A percentile compares a stretch with the other conserved stretches of the same genome.
phyloP scores from a whole-genome alignment of 2,329 filamentous ascomycete genomes.

The Microsporum audouinii region DNA sequence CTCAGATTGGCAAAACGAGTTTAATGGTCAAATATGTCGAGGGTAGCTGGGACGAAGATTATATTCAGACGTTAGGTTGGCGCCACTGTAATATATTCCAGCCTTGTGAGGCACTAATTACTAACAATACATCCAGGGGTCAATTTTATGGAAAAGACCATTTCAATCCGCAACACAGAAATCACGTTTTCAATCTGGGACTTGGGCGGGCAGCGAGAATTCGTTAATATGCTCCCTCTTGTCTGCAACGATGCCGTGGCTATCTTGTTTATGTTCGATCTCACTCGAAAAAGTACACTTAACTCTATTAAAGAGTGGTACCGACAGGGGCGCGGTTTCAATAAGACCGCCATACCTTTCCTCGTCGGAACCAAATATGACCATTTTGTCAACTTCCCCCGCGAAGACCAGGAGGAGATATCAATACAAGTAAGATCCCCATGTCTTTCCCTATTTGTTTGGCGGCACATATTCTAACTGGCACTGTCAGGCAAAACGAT shows the following conservation, averaged over 20 bases:
- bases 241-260: conserved; percentile 98
- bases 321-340: conserved; percentile 90
- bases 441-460: background rate
- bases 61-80: conserved; percentile 87
- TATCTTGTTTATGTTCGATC: conserved; percentile 98
- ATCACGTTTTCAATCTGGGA: conserved; percentile 99
- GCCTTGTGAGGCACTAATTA: background rate
- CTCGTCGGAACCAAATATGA: conserved; percentile 97
- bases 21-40: conserved; percentile 99
- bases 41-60: conserved; percentile 98
- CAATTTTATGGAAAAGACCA: conserved; percentile 99
- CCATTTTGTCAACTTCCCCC: conserved; percentile 96
- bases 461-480: conserved; percentile 16
- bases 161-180: conserved; percentile 96
- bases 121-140: conserved; percentile 49
- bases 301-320: conserved; percentile 99
- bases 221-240: conserved; percentile 98
- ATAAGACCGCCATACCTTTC: conserved; percentile 99
- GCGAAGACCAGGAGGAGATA: conserved; percentile 96
- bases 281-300: conserved; percentile 93
- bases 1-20: conserved; percentile 97
- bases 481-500: conserved; percentile 62
- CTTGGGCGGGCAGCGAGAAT: conserved; percentile 91
- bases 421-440: conserved; percentile 63
- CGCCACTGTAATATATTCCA: background rate